phyloP scores from a whole-genome alignment of 1,139 yeast species.

The Suhomyces anneliseae region DNA sequence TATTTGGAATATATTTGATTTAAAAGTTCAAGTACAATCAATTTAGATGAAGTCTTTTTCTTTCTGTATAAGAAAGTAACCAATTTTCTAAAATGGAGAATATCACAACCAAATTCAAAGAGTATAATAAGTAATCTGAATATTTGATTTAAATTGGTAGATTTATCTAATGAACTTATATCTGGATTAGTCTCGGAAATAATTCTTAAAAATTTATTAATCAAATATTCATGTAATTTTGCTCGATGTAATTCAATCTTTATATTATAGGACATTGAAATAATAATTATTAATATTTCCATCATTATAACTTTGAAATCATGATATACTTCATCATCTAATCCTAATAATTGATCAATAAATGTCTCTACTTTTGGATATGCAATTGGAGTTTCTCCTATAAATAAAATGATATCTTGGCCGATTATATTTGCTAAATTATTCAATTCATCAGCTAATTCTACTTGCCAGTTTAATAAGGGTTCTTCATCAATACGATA shows the following conservation, averaged over 20 bases:
- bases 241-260: constrained; percentile 24
- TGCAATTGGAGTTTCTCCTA: constrained; percentile 3
- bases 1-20: constrained; percentile 23
- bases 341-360: constrained; percentile 16
- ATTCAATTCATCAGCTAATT: constrained; percentile 23
- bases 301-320: constrained; percentile 35
- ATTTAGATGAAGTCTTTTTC: constrained; percentile 11
- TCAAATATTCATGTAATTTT: constrained; percentile 22
- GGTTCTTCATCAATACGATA: constrained; percentile 29
- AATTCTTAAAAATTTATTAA: constrained; percentile 19
- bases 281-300: constrained; percentile 28
- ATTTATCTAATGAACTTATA: constrained; percentile 5
- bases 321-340: constrained; percentile 26
- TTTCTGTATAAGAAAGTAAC: constrained; percentile 20
- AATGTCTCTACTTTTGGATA: constrained; percentile 13
- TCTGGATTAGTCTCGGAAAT: background rate
- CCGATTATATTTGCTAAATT: constrained; percentile 24
- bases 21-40: constrained; percentile 27
- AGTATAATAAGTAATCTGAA: constrained; percentile 27
- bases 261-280: constrained; percentile 26
- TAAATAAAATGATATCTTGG: constrained; percentile 22
- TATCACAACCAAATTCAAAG: constrained; percentile 40
- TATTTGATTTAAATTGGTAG: constrained; percentile 21
- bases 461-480: constrained; percentile 41
- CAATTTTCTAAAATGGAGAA: constrained; percentile 21